Evolutionary conservation across 805 yeast genomes (phyloP).

Genomic region (Candida lessepsii): DNA sequence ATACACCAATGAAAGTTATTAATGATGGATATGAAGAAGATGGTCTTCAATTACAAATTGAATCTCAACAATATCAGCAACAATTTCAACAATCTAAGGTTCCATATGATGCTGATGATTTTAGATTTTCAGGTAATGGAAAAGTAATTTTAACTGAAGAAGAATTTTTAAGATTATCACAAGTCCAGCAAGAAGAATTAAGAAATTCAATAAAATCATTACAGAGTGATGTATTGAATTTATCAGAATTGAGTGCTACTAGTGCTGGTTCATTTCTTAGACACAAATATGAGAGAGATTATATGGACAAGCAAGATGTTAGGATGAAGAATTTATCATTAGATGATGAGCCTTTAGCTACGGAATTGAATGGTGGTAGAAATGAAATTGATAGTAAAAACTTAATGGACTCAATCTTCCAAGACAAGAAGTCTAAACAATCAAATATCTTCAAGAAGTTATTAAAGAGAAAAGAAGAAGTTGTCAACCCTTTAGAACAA

Average conservation of each 20-base stretch:
- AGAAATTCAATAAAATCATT: constrained; percentile 41
- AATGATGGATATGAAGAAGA: constrained; percentile 4
- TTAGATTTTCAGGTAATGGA: constrained; percentile 27
- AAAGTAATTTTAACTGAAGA: constrained; percentile 24
- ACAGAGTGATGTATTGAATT: constrained; percentile 45
- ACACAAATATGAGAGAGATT: constrained; percentile 55
- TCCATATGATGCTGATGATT: constrained; percentile 41
- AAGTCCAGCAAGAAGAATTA: constrained; percentile 36
- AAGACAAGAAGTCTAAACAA: constrained; percentile 41
- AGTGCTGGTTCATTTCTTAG: constrained; percentile 84
- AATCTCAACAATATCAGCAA: constrained; percentile 4
- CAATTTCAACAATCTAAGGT: constrained; percentile 13
- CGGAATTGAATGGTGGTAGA: constrained; percentile 14
- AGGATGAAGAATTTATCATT: constrained; percentile 23
- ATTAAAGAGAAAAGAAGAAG: constrained; percentile 28
- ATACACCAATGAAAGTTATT: constrained; percentile 13
- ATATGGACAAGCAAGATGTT: constrained; percentile 20
- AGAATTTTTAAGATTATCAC: constrained; percentile 28
- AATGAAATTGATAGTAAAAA: constrained; percentile 17
- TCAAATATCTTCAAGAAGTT: constrained; percentile 47
- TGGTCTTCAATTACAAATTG: constrained; percentile 1
- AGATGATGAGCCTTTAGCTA: constrained; percentile 17
- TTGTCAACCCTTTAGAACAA: constrained; percentile 30
- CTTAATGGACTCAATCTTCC: constrained; percentile 42
- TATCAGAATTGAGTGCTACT: constrained; percentile 80